Base-by-base conservation (phyloP, 2,329 filamentous ascomycete genomes). In the Aspergillus uvarum region DNA sequence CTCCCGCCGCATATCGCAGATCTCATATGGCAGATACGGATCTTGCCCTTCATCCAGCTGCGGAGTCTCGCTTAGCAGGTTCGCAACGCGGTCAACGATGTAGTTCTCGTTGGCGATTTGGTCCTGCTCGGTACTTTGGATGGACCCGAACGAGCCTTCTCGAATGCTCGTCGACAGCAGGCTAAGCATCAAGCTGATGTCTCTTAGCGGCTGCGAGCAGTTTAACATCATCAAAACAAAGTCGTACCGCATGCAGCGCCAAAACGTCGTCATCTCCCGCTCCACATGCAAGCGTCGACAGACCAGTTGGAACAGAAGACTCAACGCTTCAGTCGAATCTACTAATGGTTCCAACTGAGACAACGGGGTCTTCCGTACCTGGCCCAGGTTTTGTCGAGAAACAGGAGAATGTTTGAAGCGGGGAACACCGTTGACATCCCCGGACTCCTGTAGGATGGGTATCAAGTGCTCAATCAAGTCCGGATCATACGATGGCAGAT, bases 151-250 rank as follows among this genome's bases (percentile, higher is more conserved):
- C 0, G 83, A 82, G 5, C 76, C 71, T 2, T 77, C 63, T 1
- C 84, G 77, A 7, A 83, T 79, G 52, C 85, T 87, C 1, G 82
- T 86, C 32, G 77, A 76, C 2, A 89, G 75, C 11, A 87, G 77
- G 32, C 80, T 79, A 16, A 88, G 70, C 59, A 82, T 82, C 19
- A 85, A 70, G 3, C 77, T 77, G 51, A 88, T 84, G 50, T 87
- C 82, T 6, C 75, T 68, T n/a, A 85, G 74, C 6, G 81, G 83
- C 59, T 87, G 85, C 47, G 81, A 81, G 61, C 81, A 81, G 65
- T 83, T 82, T 5, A 88, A 74, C 71, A 87, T 82, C 69, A 87
- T 79, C 32, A 87, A 71, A n/a, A 84, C 77, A 66, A 86, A 86
- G 35, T 83, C 81, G 58, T 81, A 82, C 12, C 82, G 79, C 59